Conservation (phyloP, 2,329 filamentous ascomycete genomes). For the Trichoderma atroviride region DNA sequence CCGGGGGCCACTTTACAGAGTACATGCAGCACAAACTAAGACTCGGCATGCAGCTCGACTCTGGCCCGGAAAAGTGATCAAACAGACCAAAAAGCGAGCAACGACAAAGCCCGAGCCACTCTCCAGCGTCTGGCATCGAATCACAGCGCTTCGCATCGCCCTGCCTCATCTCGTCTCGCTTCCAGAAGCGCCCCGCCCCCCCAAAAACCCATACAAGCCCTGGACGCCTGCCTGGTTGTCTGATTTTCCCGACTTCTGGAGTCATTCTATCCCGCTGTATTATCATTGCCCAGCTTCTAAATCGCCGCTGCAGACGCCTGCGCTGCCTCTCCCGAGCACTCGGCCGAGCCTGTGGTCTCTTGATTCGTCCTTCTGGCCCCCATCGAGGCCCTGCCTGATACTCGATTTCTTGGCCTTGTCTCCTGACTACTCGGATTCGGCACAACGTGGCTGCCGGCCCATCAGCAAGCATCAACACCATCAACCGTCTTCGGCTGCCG, state of each 20-base stretch:
- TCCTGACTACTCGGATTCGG: slow-evolving; percentile 24
- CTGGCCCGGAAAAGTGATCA: background rate
- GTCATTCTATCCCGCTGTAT: background rate
- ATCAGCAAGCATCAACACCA: slow-evolving; percentile 3
- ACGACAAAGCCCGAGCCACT: background rate
- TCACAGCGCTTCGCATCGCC: slow-evolving; percentile 1
- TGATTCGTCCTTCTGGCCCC: slow-evolving; percentile 1
- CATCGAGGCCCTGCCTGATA: slow-evolving; percentile 14
- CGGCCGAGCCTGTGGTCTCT: slow-evolving; percentile 5
- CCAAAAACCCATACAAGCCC: slow-evolving; percentile 3
- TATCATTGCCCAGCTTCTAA: background rate
- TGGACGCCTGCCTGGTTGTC: slow-evolving; percentile 6
- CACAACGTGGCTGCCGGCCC: slow-evolving; percentile 22
- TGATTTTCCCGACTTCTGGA: slow-evolving; percentile 10
- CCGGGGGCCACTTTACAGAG: slow-evolving; percentile 12
- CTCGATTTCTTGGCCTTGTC: slow-evolving; percentile 1
- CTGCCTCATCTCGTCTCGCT: slow-evolving; percentile 11
- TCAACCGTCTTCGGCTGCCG: background rate
- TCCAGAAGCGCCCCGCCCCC: slow-evolving; percentile 15
- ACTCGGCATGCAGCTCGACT: slow-evolving; percentile 9
- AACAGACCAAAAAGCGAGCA: background rate
- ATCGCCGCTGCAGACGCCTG: background rate
- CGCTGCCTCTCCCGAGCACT: background rate
- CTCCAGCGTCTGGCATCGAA: background rate
- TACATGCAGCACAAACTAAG: background rate